Base-by-base conservation (phyloP, 305 asterid species). In the Fraxinus baroniana region DNA sequence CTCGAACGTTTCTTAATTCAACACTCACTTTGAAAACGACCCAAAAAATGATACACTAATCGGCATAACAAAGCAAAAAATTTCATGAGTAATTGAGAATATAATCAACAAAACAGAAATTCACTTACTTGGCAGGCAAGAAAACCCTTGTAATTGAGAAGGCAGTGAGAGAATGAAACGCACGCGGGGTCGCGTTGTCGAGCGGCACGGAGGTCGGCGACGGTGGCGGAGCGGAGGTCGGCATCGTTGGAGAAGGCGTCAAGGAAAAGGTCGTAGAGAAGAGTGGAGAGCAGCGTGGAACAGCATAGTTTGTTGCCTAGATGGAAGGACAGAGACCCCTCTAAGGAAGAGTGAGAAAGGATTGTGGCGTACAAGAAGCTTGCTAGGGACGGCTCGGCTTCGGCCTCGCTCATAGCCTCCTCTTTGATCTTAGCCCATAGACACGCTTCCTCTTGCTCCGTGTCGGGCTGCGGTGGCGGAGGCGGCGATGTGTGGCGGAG, bases 281-380 rank as follows among this genome's bases (percentile, higher is more conserved):
- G 86, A 3, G 90, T 89, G 57, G 92, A 87, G 10, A 89, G 93
- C 13, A 95, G 92, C 66, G 98, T 95, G 4, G 98, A 93, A 44
- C 93, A 95, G 89, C 98, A 95, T 37, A 94, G 95, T 91, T 91
- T 94, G 87, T 95, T 94, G 1, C 97, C 98, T 66, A 95, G 79
- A 81, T 95, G 97, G 77, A 92, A 95, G 22, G 98, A 90, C 37
- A 94, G 89, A 0, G 98, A 94, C 26, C 98, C 93, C 71, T 91
- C 97, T 30, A 95, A 74, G 26, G 98, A 92, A 72, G 97, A 87
- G 90, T 94, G 99, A 78, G 98, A 88, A 13, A 95, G 91, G 84
- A 95, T 88, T 2, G 99, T 94, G 28, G 97, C 91, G 88, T 92
- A 95, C 49, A 94, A 76, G 86, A 91, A 94, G 87, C 97, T 94